phyloP scores from a whole-genome alignment of 2,329 filamentous ascomycete species.

The Colletotrichum sp. region DNA sequence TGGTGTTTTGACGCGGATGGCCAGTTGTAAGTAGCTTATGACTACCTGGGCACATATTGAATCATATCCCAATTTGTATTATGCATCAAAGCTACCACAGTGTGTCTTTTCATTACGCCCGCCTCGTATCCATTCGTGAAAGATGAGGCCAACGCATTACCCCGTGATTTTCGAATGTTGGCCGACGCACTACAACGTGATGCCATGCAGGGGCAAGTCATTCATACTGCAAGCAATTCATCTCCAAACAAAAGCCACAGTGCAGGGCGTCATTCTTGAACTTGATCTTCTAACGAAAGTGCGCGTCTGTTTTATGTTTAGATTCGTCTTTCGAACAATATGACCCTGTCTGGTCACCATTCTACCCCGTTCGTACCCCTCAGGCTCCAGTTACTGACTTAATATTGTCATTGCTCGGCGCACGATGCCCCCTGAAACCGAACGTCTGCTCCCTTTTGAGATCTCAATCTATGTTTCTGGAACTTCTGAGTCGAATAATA shows the following conservation, averaged over 20 bases:
- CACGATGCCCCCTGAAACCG: not conserved
- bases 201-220: not conserved
- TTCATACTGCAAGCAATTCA: not conserved
- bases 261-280: not conserved
- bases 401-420: not conserved
- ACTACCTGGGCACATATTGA: not conserved
- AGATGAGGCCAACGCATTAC: not conserved
- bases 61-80: not conserved
- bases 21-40: not conserved
- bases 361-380: not conserved
- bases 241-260: not conserved
- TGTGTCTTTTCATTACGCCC: not conserved
- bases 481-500: not conserved
- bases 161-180: not conserved
- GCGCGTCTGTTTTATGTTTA: not conserved
- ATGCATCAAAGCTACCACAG: not conserved
- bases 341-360: not conserved
- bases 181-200: not conserved
- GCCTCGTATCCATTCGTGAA: not conserved
- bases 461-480: not conserved
- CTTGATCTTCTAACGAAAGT: not conserved
- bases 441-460: not conserved
- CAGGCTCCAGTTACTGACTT: not conserved
- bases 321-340: not conserved
- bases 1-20: not conserved